Percentiles rank a stretch among this genome's conserved stretches.
Evolutionary conservation across 208 protist species (phyloP).

Genomic region (Leishmania major): DNA sequence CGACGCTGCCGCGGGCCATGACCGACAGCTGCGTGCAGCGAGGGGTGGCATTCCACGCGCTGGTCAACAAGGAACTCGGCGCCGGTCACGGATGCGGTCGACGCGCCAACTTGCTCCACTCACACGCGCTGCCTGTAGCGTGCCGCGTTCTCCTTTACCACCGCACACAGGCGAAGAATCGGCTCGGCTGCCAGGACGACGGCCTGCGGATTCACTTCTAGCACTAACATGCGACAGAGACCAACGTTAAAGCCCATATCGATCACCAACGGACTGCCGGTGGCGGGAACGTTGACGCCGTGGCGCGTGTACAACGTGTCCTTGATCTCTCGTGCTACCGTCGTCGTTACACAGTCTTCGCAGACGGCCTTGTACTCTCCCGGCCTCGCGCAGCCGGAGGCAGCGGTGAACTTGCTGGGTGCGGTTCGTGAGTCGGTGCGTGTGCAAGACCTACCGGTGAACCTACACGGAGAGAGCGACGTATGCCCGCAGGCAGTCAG

Average conservation of each 20-base stretch:
- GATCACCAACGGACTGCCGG: constrained; percentile 32
- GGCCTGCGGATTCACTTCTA: constrained; percentile 20
- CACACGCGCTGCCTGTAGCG: constrained; percentile 16
- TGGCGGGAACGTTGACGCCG: constrained; percentile 23
- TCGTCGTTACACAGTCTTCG: constrained; percentile 36
- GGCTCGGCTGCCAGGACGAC: constrained; percentile 47
- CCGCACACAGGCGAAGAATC: constrained; percentile 13
- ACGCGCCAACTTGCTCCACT: constrained; percentile 29
- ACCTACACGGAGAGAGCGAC: constrained; percentile 10
- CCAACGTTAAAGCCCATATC: constrained; percentile 55
- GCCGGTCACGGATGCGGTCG: not conserved
- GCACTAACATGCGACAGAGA: constrained; percentile 37
- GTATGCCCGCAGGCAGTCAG: constrained; percentile 2
- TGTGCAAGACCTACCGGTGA: constrained; percentile 21
- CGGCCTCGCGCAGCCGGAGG: not conserved
- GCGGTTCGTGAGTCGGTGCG: constrained; percentile 9
- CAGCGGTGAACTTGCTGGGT: not conserved
- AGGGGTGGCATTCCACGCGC: constrained; percentile 15
- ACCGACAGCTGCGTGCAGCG: constrained; percentile 21
- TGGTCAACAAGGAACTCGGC: constrained; percentile 31
- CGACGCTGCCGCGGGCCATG: constrained; percentile 25
- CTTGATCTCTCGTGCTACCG: constrained; percentile 40
- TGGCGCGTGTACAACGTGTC: constrained; percentile 37
- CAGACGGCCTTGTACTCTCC: constrained; percentile 24
- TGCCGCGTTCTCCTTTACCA: constrained; percentile 30